Base-by-base conservation (phyloP, 306 rosid species). In the Malus fusca region DNA sequence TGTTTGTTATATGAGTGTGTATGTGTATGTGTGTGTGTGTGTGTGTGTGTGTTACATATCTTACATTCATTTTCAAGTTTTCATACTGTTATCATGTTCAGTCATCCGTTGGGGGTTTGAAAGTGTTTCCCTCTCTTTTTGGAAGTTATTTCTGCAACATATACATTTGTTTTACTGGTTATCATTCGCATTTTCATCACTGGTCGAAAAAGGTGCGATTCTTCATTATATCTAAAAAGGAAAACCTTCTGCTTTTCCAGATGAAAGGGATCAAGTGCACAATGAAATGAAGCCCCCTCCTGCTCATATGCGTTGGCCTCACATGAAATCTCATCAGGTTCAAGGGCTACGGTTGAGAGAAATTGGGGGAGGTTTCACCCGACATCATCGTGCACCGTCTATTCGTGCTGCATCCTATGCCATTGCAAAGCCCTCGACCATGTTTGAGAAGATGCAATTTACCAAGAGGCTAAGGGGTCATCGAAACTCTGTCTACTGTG, bases 401-500 rank as follows among this genome's bases (percentile, higher is more conserved):
- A 83, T 96, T 71, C 99, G 96, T 70, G 96, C 96, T 48, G 97
- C 99, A 65, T 90, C 97, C 81, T 96, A 96, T 87, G 94, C 93
- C 79, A 85, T 96, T 71, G 99, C 98, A 40, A 96, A 96, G 84
- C 98, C 99, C 64, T 85, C 97, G 42, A 92, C 92, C 82, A 90
- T 96, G 99, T 92, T 92, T 53, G 96, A 92, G 83, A 90, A 87
- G 88, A 96, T 96, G 98, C 88, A 90, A 87, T 89, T 89, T 75
- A 88, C 86, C 79, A 96, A 87, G 88, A 92, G 87, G 88, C 66
- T 89, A 74, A 88, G 99, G 86, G 99, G 99, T 40, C 99, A 96
- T 84, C 91, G 99, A 15, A 96, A 92, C 82, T 92, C 99, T 79
- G 99, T 96, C 48, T 96, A 96, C 85, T 96, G 99, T 86, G 99